A percentile compares a stretch with the other conserved stretches of the same genome.
Conservation (phyloP, 2,329 filamentous ascomycete genomes). For the Lachnellula suecica region DNA sequence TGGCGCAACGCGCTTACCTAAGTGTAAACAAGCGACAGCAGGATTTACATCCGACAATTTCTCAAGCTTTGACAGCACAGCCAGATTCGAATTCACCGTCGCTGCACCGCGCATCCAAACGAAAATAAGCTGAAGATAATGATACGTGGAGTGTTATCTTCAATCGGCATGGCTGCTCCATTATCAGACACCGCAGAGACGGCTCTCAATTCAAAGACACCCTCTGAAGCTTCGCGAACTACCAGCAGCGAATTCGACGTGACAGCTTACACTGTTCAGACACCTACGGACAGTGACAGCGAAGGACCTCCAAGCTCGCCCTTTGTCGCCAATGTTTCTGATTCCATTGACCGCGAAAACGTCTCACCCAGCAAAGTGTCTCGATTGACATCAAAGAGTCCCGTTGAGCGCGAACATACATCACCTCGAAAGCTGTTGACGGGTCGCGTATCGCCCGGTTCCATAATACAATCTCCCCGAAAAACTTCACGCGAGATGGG, state of each 20-base stretch:
- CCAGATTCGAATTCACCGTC: too few relatives aligned
- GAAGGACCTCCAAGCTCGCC: slow-evolving; percentile 31
- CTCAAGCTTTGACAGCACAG: too few relatives aligned
- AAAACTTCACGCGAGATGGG: slow-evolving; percentile 17
- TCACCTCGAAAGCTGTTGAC: slow-evolving; percentile 31
- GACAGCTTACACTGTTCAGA: slow-evolving; percentile 21
- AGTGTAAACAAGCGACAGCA: too few relatives aligned
- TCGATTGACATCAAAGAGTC: slow-evolving; percentile 22
- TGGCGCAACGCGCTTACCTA: too few relatives aligned
- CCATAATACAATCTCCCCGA: slow-evolving; percentile 17
- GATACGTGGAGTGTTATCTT: slow-evolving; percentile 17
- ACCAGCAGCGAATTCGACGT: slow-evolving; percentile 24
- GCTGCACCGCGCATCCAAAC: too few relatives aligned
- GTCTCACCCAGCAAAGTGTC: slow-evolving; percentile 28
- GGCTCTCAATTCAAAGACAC: slow-evolving; percentile 22
- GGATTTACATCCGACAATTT: too few relatives aligned
- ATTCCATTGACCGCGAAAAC: slow-evolving; percentile 28
- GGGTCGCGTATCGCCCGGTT: slow-evolving; percentile 24
- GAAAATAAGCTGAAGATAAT: too few relatives aligned
- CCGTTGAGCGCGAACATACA: slow-evolving; percentile 24
- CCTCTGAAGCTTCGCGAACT: slow-evolving; percentile 11
- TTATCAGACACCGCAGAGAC: slow-evolving; percentile 17
- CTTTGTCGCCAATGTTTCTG: slow-evolving; percentile 25
- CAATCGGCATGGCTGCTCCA: slow-evolving; percentile 23
- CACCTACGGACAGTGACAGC: slow-evolving; percentile 20